A percentile compares a stretch with the other conserved stretches of the same genome.
Conservation (phyloP, 345 rosid genomes). For the Noccaea bulbosa region DNA sequence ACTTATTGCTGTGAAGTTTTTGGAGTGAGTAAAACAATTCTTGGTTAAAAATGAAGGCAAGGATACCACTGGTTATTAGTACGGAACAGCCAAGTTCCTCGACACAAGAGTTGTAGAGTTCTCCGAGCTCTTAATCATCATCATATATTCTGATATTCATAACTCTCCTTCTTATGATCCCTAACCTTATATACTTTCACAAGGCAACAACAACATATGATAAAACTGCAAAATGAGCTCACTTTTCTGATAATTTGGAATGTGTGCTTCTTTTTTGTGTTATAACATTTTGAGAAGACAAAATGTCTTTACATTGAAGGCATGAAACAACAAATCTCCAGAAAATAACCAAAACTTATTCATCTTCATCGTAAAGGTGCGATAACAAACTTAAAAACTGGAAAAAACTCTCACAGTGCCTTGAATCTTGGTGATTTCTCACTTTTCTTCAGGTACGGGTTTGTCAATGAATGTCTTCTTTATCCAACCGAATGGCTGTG, state of each 20-base stretch:
- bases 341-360: slow-evolving; percentile 44
- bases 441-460: slow-evolving; percentile 51
- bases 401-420: slow-evolving; percentile 29
- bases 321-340: slow-evolving; percentile 33
- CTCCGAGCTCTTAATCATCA: slow-evolving; percentile 37
- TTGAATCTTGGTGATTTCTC: slow-evolving; percentile 19
- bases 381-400: slow-evolving; percentile 26
- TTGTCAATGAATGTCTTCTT: slow-evolving; percentile 86
- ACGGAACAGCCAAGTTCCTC: slow-evolving; percentile 45
- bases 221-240: slow-evolving; percentile 20
- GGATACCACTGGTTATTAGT: not conserved
- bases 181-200: slow-evolving; percentile 6
- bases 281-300: slow-evolving; percentile 35
- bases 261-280: not conserved
- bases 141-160: not conserved
- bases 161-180: slow-evolving; percentile 5
- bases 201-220: not conserved
- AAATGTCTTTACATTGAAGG: slow-evolving; percentile 32
- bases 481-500: slow-evolving; percentile 91
- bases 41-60: not conserved
- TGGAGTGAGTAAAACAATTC: not conserved
- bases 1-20: not conserved
- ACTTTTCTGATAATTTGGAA: slow-evolving; percentile 32
- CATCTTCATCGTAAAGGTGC: slow-evolving; percentile 26
- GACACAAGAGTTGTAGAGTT: slow-evolving; percentile 54